These are phyloP conservation scores for Alternaria metachromatica DNA, from an alignment of 2,329 filamentous ascomycete species.

Conservation along the genomic window DNA sequence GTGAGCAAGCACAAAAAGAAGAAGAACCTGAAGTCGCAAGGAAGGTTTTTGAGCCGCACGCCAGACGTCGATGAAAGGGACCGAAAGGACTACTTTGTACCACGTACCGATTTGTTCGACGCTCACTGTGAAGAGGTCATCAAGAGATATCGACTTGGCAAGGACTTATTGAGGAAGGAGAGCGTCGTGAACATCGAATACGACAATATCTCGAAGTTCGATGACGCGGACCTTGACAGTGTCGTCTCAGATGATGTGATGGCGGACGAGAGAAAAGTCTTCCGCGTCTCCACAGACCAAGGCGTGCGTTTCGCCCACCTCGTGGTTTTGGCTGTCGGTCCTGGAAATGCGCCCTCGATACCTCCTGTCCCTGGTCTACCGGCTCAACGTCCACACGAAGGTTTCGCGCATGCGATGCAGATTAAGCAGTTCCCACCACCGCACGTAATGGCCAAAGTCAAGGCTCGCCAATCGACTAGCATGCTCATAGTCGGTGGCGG, in stretches of 20 bases:
- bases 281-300: constrained; percentile 67
- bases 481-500: constrained; percentile 78
- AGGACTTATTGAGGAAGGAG: constrained; percentile 65
- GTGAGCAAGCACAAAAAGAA: constrained; percentile 77
- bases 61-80: constrained; percentile 55
- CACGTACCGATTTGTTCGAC: constrained; percentile 50
- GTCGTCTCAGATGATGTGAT: constrained; percentile 23
- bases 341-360: constrained; percentile 61
- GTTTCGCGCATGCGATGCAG: constrained; percentile 69
- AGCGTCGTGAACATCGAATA: constrained; percentile 68
- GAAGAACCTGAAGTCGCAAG: constrained; percentile 62
- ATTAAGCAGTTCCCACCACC: constrained; percentile 65
- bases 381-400: constrained; percentile 49
- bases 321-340: constrained; percentile 74
- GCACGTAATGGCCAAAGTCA: constrained; percentile 61
- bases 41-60: constrained; percentile 52
- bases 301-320: constrained; percentile 63
- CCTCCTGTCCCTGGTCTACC: constrained; percentile 57
- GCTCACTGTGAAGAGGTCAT: constrained; percentile 52
- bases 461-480: constrained; percentile 57
- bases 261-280: constrained; percentile 61
- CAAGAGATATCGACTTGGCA: constrained; percentile 57
- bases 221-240: constrained; percentile 24
- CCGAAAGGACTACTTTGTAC: constrained; percentile 56
- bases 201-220: constrained; percentile 51